phyloP scores from a whole-genome alignment of 139 green algal species.

The Penium margaritaceum region DNA sequence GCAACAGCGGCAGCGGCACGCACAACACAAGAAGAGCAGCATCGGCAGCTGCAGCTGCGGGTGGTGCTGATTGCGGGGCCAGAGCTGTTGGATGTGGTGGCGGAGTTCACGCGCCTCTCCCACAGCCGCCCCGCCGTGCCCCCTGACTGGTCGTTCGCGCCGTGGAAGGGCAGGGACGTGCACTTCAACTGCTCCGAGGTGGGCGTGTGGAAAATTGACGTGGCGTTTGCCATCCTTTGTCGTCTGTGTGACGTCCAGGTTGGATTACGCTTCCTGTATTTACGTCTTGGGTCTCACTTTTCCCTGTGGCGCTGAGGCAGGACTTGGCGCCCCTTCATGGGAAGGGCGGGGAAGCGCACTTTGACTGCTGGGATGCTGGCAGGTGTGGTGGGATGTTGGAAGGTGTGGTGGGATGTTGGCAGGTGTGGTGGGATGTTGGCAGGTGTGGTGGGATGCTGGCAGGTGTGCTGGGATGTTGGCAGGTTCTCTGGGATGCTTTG shows the following conservation, averaged over 20 bases:
- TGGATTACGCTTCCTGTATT: too few species aligned
- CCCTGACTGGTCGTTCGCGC: conserved; percentile 27
- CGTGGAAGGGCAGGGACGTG: conserved; percentile 34
- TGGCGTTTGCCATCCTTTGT: conserved; percentile 3
- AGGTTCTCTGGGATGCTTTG: too few species aligned
- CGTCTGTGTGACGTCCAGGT: conserved; percentile 17
- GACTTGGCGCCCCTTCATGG: conserved; percentile 5
- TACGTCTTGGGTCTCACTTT: not conserved
- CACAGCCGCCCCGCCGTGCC: conserved; percentile 10
- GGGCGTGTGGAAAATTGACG: conserved; percentile 2
- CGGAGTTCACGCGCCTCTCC: conserved; percentile 30
- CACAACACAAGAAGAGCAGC: conserved; percentile 12
- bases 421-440: too few species aligned
- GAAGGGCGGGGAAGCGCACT: conserved; percentile 25
- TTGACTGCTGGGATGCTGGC: not conserved
- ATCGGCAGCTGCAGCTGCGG: not conserved
- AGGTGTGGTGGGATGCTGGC: too few species aligned
- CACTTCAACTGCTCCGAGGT: conserved; percentile 31
- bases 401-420: too few species aligned
- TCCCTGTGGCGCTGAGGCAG: not conserved
- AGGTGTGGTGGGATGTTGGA: not conserved
- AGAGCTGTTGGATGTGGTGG: conserved; percentile 14
- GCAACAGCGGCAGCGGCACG: too few species aligned
- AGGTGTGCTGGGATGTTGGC: too few species aligned
- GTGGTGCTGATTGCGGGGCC: conserved; percentile 26